Evolutionary conservation across 2,329 filamentous ascomycete genomes (phyloP).

Genomic region (Atkinsonella hypoxylon): DNA sequence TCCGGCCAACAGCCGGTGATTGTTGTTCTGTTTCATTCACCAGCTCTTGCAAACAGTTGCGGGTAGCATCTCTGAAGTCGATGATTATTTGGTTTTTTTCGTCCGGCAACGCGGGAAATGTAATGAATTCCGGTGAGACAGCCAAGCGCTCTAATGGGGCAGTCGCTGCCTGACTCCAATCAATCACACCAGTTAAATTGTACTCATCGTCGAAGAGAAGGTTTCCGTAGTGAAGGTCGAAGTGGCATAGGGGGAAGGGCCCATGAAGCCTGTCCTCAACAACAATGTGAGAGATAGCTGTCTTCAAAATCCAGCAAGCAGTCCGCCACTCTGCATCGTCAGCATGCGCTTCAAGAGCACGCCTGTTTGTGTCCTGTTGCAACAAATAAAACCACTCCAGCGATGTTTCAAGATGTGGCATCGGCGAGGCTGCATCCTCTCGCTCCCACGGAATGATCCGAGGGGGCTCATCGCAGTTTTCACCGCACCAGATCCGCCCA

Average conservation of each 20-base stretch:
- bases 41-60: too few species aligned
- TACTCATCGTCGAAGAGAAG: slow-evolving; percentile 7
- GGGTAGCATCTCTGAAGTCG: neutral
- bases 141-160: slow-evolving; percentile 5
- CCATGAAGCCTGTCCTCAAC: slow-evolving; percentile 6
- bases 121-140: slow-evolving; percentile 7
- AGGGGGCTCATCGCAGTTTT: slow-evolving; percentile 8
- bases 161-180: slow-evolving; percentile 3
- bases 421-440: neutral
- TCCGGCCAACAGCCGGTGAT: too few species aligned
- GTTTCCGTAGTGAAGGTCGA: slow-evolving; percentile 7
- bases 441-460: slow-evolving; percentile 4
- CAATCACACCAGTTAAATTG: slow-evolving; percentile 4
- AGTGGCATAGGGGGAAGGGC: slow-evolving; percentile 6
- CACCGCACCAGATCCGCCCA: slow-evolving; percentile 7
- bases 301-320: slow-evolving; percentile 5
- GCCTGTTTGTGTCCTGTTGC: slow-evolving; percentile 3
- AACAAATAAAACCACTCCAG: slow-evolving; percentile 6
- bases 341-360: slow-evolving; percentile 2
- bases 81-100: slow-evolving; percentile 5
- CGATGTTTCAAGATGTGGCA: slow-evolving; percentile 3
- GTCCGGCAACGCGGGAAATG: slow-evolving; percentile 3
- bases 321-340: slow-evolving; percentile 6
- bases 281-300: slow-evolving; percentile 4
- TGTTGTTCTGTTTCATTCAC: too few species aligned